phyloP scores from a whole-genome alignment of 495 filamentous ascomycete genomes.

The Neurospora cerealis region DNA sequence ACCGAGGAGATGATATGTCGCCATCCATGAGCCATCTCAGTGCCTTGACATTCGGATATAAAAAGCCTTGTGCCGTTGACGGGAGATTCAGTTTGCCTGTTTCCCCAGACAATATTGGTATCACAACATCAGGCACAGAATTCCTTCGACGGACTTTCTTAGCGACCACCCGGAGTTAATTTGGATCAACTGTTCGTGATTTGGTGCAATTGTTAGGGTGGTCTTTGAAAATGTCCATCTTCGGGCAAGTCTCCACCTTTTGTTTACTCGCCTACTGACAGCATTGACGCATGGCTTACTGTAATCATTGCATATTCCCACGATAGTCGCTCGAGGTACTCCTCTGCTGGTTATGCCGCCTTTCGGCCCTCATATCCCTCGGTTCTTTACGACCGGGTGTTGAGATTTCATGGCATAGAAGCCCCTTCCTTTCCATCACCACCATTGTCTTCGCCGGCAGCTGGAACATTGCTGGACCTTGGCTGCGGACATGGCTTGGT shows the following conservation, averaged over 20 bases:
- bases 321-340: conserved; percentile 34
- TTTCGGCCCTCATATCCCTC: conserved; percentile 56
- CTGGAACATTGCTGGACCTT: conserved; percentile 43
- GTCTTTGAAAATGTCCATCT: neutral
- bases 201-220: neutral
- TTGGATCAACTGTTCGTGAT: neutral
- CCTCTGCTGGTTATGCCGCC: conserved; percentile 46
- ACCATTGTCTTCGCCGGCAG: conserved; percentile 2
- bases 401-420: conserved; percentile 39
- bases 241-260: neutral
- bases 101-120: neutral
- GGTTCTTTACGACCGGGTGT: conserved; percentile 41
- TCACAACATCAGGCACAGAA: neutral
- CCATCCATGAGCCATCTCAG: neutral
- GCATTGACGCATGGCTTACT: neutral
- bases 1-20: neutral
- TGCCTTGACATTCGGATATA: neutral
- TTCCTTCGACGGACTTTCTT: neutral
- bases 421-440: neutral
- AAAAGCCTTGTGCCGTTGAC: neutral
- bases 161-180: neutral
- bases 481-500: conserved; percentile 52
- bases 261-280: neutral
- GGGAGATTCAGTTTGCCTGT: neutral
- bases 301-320: neutral